Base-by-base conservation (phyloP, 106 monocot genomes). In the Narthecium ossifragum region DNA sequence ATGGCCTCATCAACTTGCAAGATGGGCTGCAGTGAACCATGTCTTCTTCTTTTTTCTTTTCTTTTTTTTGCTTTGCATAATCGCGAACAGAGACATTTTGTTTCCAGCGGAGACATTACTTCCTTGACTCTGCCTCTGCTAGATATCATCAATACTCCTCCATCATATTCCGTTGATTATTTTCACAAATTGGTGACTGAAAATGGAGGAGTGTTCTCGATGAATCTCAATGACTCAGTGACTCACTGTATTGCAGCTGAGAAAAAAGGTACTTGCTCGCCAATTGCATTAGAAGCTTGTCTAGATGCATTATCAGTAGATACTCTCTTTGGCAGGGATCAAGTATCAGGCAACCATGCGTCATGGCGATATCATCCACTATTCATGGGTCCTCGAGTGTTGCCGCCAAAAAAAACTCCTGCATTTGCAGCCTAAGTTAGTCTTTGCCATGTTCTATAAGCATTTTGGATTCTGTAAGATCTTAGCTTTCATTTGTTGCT, bases 151-250 rank as follows among this genome's bases (percentile, higher is more conserved):
- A 98, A 98, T 51, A 61, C 79, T 51, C 87, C 98, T 46, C 41
- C 78, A 61, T 91, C 87, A 6, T 81, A 76, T 70, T 74, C 80
- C 37, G 18, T 85, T 34, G 98, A 98, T 41, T 81, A 84, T 70
- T 91, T 98, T 84, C 98, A 98, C 72, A 98, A 88, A 77, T 27
- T 91, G 59, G 86, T 98, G 18, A 69, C 63, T 40, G 98, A 98
- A 64, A 80, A 98, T 82, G 98, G 91, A 22, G 98, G 98, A 61
- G 73, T 53, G 27, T 90, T 98, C 55, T 90, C 98, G 1, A 98
- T 98, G 98, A 98, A 98, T 81, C 72, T 98, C 20, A 98, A 91
- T 75, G 76, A 84, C 53, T 74, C 98, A 13, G 90, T 98, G 57
- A 91, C 98, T 34, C 98, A 98, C 67, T 81, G 90, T 48, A 79